A percentile compares a stretch with the other conserved stretches of the same genome.
phyloP scores from a whole-genome alignment of 2,329 filamentous ascomycete species.

The Grosmannia penicillata region DNA sequence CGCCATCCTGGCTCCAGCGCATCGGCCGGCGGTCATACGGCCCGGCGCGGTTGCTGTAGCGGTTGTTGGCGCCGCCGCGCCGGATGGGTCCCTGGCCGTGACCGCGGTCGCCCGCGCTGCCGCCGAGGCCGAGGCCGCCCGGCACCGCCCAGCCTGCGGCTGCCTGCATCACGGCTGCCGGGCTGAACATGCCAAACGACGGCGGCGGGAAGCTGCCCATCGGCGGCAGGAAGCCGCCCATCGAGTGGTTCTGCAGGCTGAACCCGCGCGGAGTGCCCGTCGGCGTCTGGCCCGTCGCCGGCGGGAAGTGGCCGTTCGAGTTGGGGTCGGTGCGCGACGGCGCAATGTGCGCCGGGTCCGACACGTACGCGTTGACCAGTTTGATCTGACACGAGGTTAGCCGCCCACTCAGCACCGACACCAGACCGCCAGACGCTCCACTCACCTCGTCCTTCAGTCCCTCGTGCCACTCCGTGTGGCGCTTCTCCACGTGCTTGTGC shows the following conservation, averaged over 20 bases:
- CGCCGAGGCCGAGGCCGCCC: constrained; percentile 49
- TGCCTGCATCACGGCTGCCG: constrained; percentile 27
- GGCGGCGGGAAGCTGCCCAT: constrained; percentile 39
- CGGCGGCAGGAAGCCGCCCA: constrained; percentile 41
- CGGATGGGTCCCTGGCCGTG: constrained; percentile 46
- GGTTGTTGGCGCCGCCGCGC: constrained; percentile 37
- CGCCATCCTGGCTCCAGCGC: constrained; percentile 29
- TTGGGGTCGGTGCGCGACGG: constrained; percentile 88
- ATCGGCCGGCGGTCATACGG: constrained; percentile 58
- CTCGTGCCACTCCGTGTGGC: constrained; percentile 78
- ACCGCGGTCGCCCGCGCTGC: constrained; percentile 29
- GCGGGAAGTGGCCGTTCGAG: constrained; percentile 88
- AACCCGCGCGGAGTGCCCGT: constrained; percentile 85
- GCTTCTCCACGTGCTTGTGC: constrained; percentile 95
- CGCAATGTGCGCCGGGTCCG: constrained; percentile 89
- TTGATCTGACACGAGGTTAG: constrained; percentile 47
- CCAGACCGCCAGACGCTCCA: too few species aligned
- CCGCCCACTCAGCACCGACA: too few species aligned
- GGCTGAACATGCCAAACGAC: constrained; percentile 32
- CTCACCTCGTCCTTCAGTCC: constrained; percentile 69
- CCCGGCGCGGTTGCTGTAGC: constrained; percentile 48
- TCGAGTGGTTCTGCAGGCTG: constrained; percentile 60
- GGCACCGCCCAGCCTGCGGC: constrained; percentile 28
- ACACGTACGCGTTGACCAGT: constrained; percentile 84
- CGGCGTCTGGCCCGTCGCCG: constrained; percentile 58